Evolutionary conservation across 352 stramenopile genomes (phyloP), one percentile per base, ranked within the genome.

Genomic region (Globisporangium spinosum): DNA sequence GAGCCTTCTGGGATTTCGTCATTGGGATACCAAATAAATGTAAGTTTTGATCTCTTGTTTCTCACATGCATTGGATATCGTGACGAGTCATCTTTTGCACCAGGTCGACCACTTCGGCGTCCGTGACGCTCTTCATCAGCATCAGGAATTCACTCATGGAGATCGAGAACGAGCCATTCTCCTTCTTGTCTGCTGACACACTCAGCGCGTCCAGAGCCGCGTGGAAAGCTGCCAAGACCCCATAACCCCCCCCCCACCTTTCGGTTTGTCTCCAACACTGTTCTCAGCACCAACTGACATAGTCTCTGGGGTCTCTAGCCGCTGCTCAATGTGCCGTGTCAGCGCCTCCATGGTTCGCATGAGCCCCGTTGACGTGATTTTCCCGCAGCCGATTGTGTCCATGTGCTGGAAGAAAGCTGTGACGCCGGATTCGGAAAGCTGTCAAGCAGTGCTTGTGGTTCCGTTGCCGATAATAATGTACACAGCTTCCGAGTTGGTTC

Each of bases 31-130:
- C 15, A 51, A 23, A 32, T 32, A 22, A 6, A 51, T 51, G 43
- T 12, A 51, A 51, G 17, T 51, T 51, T 51, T 23, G 43, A 7
- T 20, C 49, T 57, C 32, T n/a, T 7, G 13, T 45, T 17, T 3
- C 15, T 73, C 77, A 89, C 58, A 91, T 82, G 70, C 78, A 87
- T 60, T 89, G 77, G 49, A 91, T 78, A 13, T 87, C 69, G 63
- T 86, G 80, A 20, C 65, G 77, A 0, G 66, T 72, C 43, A 82
- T 72, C 69, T 87, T 86, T n/a, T 78, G 78, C 15, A 87, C 70
- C 6, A 90, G 61, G 12, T 83, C 72, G 25, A 83, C 65, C 32
- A 89, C 67, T 1, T 61, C 54, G 1, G 71, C 67, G 38, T 88
- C 73, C 0, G 49, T 73, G 45, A 86, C 67, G 43, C 69, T 73